Evolutionary conservation across 2,329 filamentous ascomycete genomes (phyloP).

Genomic region (Colletotrichum liaoningense): DNA sequence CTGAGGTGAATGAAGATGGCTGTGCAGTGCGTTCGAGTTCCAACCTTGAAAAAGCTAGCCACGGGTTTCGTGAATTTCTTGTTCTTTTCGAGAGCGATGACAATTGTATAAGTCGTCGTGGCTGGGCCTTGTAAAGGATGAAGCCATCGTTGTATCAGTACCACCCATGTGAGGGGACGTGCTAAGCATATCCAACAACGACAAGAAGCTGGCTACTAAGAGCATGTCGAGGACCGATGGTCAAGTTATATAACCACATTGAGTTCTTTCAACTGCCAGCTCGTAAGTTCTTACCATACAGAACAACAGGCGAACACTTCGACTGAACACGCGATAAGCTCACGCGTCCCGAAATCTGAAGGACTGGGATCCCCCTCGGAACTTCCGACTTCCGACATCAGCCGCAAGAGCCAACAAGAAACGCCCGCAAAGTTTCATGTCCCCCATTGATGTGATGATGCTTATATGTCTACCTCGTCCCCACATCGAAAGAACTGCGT

Average conservation of each 20-base stretch:
- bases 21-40: background rate
- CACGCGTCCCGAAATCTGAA: background rate
- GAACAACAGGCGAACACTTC: background rate
- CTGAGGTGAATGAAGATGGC: background rate
- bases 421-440: background rate
- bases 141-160: background rate
- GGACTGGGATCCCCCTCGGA: background rate
- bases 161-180: background rate
- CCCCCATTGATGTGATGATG: slow-evolving; percentile 1
- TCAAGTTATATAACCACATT: background rate
- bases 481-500: background rate
- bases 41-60: background rate
- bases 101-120: background rate
- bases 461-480: background rate
- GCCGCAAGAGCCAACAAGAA: background rate
- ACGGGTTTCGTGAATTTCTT: background rate
- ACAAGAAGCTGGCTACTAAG: background rate
- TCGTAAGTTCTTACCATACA: background rate
- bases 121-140: background rate
- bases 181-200: too few relatives aligned
- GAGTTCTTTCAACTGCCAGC: background rate
- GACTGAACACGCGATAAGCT: background rate
- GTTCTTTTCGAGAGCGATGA: background rate
- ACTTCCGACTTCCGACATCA: background rate
- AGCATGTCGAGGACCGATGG: background rate